phyloP scores from a whole-genome alignment of 768 basidiomycete genomes.

The Ramaria sp. region DNA sequence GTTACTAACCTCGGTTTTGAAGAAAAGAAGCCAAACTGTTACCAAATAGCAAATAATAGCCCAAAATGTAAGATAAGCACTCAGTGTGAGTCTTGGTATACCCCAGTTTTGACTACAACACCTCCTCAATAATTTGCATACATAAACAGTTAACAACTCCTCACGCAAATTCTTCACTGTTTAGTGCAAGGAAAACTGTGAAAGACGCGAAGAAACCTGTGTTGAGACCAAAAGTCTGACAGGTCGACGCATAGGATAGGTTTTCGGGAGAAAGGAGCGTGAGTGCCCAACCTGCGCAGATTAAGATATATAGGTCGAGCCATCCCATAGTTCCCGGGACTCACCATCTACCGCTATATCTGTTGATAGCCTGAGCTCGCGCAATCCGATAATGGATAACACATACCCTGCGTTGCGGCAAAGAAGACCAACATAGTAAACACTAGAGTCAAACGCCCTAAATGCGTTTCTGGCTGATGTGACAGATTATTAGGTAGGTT shows the following conservation, averaged over 20 bases:
- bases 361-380: slow-evolving; percentile 19
- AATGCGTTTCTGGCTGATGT: slow-evolving; percentile 67
- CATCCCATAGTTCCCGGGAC: slow-evolving; percentile 15
- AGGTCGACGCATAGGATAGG: slow-evolving; percentile 93
- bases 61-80: slow-evolving; percentile 82
- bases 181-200: slow-evolving; percentile 95
- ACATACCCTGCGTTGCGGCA: slow-evolving; percentile 89
- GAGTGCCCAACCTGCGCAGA: slow-evolving; percentile 55
- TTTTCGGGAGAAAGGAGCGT: slow-evolving; percentile 87
- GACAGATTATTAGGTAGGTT: slow-evolving; percentile 3
- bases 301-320: slow-evolving; percentile 29
- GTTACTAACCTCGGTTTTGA: slow-evolving; percentile 73
- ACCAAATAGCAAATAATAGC: slow-evolving; percentile 67
- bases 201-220: slow-evolving; percentile 94
- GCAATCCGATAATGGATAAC: neutral
- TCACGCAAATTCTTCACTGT: slow-evolving; percentile 84
- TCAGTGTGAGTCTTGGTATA: slow-evolving; percentile 57
- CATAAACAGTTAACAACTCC: slow-evolving; percentile 18
- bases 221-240: slow-evolving; percentile 95
- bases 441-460: slow-evolving; percentile 64
- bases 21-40: slow-evolving; percentile 80
- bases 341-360: slow-evolving; percentile 97
- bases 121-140: neutral
- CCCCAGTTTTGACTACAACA: slow-evolving; percentile 58
- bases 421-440: slow-evolving; percentile 89